phyloP scores from a whole-genome alignment of 2,329 filamentous ascomycete species.

The Claviceps sorghi region DNA sequence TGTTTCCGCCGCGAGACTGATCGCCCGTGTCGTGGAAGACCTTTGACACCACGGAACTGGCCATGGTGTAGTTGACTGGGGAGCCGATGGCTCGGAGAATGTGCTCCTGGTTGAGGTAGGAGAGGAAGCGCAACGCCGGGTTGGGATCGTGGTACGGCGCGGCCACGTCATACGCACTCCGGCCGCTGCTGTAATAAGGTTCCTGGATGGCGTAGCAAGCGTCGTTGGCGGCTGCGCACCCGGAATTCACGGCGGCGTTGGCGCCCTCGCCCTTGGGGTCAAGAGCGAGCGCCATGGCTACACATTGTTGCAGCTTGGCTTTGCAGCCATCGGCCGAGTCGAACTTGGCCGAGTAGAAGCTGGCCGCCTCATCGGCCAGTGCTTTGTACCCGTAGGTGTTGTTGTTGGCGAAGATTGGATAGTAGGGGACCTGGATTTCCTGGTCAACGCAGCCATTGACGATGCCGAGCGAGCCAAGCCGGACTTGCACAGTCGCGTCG shows the following conservation, averaged over 20 bases:
- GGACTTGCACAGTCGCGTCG: constrained; percentile 42
- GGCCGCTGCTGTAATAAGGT: constrained; percentile 40
- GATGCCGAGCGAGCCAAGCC: constrained; percentile 50
- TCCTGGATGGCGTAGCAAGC: constrained; percentile 35
- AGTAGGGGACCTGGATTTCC: constrained; percentile 42
- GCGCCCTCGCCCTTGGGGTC: constrained; percentile 29
- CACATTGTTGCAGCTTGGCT: constrained; percentile 38
- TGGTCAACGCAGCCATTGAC: constrained; percentile 58
- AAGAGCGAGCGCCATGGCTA: constrained; percentile 21
- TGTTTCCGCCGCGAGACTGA: constrained; percentile 47
- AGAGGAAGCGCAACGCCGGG: constrained; percentile 43
- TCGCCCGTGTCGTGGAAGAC: constrained; percentile 41
- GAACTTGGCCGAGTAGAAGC: constrained; percentile 26
- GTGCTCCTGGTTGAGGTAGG: constrained; percentile 47
- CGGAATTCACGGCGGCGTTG: constrained; percentile 21
- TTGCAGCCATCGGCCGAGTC: constrained; percentile 31
- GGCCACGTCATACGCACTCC: constrained; percentile 48
- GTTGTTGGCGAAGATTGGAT: constrained; percentile 41
- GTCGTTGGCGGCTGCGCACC: constrained; percentile 37
- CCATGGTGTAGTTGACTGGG: constrained; percentile 43
- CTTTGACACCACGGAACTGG: constrained; percentile 29
- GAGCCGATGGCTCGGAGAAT: constrained; percentile 48
- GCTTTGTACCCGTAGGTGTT: constrained; percentile 52
- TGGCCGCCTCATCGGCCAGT: constrained; percentile 36
- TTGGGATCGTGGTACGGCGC: constrained; percentile 43